A percentile compares a stretch with the other conserved stretches of the same genome.
These are phyloP conservation scores for Peniophora sp. DNA, from an alignment of 1,284 basidiomycete species.

Conservation along the genomic window DNA sequence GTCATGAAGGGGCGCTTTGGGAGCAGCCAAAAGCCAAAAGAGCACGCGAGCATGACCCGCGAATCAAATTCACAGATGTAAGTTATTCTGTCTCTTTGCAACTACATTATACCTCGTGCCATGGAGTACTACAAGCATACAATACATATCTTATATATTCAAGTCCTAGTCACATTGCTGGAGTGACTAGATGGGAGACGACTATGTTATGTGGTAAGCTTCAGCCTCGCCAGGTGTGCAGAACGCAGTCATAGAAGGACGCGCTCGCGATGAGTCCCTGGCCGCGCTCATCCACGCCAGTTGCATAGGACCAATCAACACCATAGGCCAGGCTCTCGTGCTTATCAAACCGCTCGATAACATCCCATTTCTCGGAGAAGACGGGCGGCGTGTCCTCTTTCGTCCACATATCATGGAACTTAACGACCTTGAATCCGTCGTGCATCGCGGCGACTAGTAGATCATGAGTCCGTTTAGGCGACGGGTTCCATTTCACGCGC, in stretches of 20 bases:
- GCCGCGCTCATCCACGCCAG: constrained; percentile 15
- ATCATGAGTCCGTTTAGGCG: constrained; percentile 46
- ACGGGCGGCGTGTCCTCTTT: neutral
- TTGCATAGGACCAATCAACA: constrained; percentile 79
- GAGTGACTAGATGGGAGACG: neutral
- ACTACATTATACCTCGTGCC: too few relatives aligned
- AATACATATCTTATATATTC: neutral
- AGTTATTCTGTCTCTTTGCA: too few relatives aligned
- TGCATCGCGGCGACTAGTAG: constrained; percentile 95
- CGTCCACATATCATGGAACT: constrained; percentile 24
- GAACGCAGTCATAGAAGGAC: constrained; percentile 90
- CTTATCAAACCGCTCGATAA: constrained; percentile 61
- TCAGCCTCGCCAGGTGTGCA: constrained; percentile 77
- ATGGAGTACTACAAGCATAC: too few relatives aligned
- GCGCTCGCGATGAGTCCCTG: constrained; percentile 75
- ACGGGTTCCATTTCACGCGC: constrained; percentile 95
- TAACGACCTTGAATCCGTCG: constrained; percentile 86
- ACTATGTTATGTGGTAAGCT: neutral
- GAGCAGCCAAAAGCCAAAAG: constrained; percentile 32
- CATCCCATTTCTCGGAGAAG: constrained; percentile 20
- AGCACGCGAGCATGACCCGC: constrained; percentile 2
- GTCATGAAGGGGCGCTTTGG: constrained; percentile 47
- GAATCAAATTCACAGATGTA: too few relatives aligned
- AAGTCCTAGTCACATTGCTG: neutral
- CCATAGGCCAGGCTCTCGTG: constrained; percentile 92